These are phyloP conservation scores for Globisporangium acanthophoron DNA, from an alignment of 352 stramenopile genomes.

Conservation along the genomic window DNA sequence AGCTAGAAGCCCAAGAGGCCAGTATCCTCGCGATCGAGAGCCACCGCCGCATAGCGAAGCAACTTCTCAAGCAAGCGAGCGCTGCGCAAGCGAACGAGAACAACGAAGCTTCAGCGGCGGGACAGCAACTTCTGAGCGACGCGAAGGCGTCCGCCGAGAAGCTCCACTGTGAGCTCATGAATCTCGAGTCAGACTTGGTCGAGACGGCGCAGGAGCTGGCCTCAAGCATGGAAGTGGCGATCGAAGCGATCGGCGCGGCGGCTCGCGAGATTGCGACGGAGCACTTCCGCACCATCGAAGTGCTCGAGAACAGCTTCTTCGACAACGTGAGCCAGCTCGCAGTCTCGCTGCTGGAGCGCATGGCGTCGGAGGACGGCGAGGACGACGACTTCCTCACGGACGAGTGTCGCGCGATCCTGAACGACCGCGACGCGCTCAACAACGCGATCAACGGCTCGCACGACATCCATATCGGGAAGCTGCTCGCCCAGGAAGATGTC, in stretches of 20 bases:
- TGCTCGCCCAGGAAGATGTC: conserved; percentile 81
- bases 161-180: conserved; percentile 84
- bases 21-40: conserved; percentile 79
- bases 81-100: conserved; percentile 23
- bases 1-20: conserved; percentile 56
- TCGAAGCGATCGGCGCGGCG: conserved; percentile 60
- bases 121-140: conserved; percentile 77
- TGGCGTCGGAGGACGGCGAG: conserved; percentile 71
- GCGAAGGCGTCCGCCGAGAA: conserved; percentile 81
- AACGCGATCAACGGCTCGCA: conserved; percentile 89
- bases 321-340: conserved; percentile 79
- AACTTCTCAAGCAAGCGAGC: conserved; percentile 54
- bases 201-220: conserved; percentile 71
- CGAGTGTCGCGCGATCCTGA: conserved; percentile 74
- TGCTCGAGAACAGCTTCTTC: conserved; percentile 90
- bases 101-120: conserved; percentile 21
- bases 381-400: conserved; percentile 77
- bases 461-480: conserved; percentile 89
- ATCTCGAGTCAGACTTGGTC: conserved; percentile 84
- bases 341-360: conserved; percentile 65
- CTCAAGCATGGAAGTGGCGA: conserved; percentile 47
- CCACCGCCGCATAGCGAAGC: conserved; percentile 76
- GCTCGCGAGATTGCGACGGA: conserved; percentile 62
- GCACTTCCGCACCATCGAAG: conserved; percentile 87
- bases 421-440: conserved; percentile 78